Conservation (phyloP, 768 basidiomycete species). For the Hortiboletus campestris region DNA sequence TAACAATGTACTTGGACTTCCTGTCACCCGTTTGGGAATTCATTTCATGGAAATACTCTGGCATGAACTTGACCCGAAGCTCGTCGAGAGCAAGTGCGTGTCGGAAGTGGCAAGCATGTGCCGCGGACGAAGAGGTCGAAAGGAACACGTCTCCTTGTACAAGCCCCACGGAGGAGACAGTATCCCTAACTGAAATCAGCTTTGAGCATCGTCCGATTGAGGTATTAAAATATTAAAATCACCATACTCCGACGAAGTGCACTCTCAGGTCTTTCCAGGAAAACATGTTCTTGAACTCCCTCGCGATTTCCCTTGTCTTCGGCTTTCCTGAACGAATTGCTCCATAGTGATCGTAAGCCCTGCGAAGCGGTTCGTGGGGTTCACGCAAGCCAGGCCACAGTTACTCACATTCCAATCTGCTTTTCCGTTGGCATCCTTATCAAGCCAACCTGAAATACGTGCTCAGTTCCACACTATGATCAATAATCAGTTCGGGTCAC, state of each 20-base stretch:
- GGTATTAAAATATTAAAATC: too few relatives aligned
- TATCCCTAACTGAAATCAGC: conserved; percentile 2
- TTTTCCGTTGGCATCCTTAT: conserved; percentile 22
- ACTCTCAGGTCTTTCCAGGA: conserved; percentile 5
- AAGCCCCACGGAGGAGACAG: conserved; percentile 12
- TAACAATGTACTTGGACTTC: conserved; percentile 6
- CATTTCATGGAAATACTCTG: conserved; percentile 20
- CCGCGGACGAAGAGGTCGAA: background rate
- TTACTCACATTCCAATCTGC: conserved; percentile 17
- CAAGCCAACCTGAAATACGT: background rate
- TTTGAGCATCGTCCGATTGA: background rate
- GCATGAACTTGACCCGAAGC: conserved; percentile 11
- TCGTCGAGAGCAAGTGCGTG: conserved; percentile 17
- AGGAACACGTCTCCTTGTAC: conserved; percentile 5
- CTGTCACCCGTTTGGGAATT: conserved; percentile 12
- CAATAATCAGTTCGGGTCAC: background rate
- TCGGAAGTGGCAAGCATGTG: conserved; percentile 14
- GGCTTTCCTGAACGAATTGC: conserved; percentile 8
- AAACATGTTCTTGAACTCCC: conserved; percentile 43
- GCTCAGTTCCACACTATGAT: background rate
- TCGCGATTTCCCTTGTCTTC: conserved; percentile 14
- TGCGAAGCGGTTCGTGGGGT: background rate
- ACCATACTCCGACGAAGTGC: conserved; percentile 2
- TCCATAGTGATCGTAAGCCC: conserved; percentile 15
- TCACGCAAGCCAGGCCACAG: background rate